These are phyloP conservation scores for Aspergillus sp. DNA, from an alignment of 2,329 filamentous ascomycete species.

Conservation along the genomic window DNA sequence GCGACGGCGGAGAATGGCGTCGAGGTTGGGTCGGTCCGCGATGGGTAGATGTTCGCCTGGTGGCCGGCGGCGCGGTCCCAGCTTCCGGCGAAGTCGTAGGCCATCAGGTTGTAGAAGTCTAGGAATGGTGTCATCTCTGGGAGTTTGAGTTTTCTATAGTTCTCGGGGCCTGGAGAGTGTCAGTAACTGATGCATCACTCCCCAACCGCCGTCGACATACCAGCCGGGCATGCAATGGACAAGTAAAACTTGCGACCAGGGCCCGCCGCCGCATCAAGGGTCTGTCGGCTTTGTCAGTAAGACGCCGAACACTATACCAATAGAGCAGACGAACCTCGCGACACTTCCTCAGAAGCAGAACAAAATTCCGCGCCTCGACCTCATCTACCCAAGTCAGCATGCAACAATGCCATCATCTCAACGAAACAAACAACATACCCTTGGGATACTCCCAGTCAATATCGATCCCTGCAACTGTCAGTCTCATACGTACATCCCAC, in stretches of 20 bases:
- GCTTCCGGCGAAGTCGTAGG: conserved; percentile 75
- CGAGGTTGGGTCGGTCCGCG: conserved; percentile 45
- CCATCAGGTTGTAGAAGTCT: conserved; percentile 58
- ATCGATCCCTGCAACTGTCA: conserved; percentile 26
- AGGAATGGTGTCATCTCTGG: conserved; percentile 38
- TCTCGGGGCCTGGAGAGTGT: conserved; percentile 23
- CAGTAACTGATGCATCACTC: background rate
- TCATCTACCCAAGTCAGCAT: conserved; percentile 25
- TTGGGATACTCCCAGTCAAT: conserved; percentile 42
- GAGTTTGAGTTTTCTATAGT: conserved; percentile 36
- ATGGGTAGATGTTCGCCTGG: conserved; percentile 68
- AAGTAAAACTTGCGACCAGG: conserved; percentile 37
- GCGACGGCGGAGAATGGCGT: conserved; percentile 71
- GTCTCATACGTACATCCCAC: background rate
- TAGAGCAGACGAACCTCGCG: conserved; percentile 24
- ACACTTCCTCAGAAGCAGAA: conserved; percentile 34
- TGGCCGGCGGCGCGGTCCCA: conserved; percentile 69
- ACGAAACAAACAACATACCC: conserved; percentile 19
- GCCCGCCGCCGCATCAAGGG: conserved; percentile 30
- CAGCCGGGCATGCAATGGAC: conserved; percentile 42
- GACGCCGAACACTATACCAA: background rate
- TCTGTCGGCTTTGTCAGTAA: conserved; percentile 18
- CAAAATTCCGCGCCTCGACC: conserved; percentile 34
- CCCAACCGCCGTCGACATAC: conserved; percentile 10
- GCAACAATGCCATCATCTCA: no score